A percentile compares a stretch with the other conserved stretches of the same genome.
Evolutionary conservation across 164 flowering plant genomes (phyloP).

Genomic region (Malania oleifera): DNA sequence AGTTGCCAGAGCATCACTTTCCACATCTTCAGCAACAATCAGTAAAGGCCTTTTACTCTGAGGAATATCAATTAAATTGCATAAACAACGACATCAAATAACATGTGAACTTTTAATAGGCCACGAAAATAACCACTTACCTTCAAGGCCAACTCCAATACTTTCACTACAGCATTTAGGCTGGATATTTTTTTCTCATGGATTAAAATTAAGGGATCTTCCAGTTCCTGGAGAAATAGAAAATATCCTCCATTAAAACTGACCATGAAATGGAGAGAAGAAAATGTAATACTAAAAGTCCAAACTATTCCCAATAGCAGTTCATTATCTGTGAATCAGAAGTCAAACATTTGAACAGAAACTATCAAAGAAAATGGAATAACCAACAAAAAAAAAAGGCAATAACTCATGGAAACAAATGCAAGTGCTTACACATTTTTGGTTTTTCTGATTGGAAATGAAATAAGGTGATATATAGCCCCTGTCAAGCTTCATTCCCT

Average conservation of each 20-base stretch:
- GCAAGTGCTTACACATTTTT: conserved; percentile 84
- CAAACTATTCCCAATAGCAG: no score
- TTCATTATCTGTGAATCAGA: no score
- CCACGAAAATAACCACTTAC: no score
- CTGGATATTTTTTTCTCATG: conserved; percentile 88
- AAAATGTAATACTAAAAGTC: no score
- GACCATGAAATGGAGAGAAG: no score
- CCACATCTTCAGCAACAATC: conserved; percentile 91
- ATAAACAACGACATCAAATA: no score
- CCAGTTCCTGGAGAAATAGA: conserved; percentile 63
- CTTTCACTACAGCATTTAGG: conserved; percentile 76
- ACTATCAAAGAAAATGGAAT: no score
- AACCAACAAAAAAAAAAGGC: no score
- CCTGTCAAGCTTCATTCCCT: conserved; percentile 97
- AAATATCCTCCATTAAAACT: no score
- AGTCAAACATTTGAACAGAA: no score
- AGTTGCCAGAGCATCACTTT: conserved; percentile 92
- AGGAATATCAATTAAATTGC: background rate
- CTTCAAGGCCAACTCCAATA: conserved; percentile 83
- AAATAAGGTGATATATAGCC: conserved; percentile 97
- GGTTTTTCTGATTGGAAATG: conserved; percentile 82
- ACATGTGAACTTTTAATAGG: no score
- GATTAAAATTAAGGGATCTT: conserved; percentile 77
- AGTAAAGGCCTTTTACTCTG: conserved; percentile 90
- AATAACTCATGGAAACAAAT: background rate